Conservation (phyloP, 345 rosid species). For the Citrus sp. region DNA sequence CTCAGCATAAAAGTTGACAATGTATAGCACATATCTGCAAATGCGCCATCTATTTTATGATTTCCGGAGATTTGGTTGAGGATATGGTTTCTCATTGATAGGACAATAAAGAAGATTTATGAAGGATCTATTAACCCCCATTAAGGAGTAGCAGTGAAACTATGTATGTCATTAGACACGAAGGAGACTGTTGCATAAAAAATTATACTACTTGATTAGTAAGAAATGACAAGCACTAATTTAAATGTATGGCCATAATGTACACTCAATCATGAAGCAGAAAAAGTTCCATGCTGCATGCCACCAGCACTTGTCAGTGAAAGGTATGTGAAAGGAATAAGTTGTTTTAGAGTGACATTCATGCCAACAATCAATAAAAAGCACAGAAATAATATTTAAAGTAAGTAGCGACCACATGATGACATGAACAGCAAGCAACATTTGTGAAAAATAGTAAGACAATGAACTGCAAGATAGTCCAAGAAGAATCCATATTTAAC, state of each 20-base stretch:
- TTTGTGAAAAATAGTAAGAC: not conserved
- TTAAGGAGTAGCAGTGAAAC: not conserved
- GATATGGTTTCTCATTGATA: not conserved
- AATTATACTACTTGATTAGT: not conserved
- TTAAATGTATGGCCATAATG: not conserved
- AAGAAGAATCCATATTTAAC: not conserved
- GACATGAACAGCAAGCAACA: not conserved
- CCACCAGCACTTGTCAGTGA: not conserved
- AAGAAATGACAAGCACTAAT: not conserved
- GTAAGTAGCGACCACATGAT: not conserved
- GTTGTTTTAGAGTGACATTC: not conserved
- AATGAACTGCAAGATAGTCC: not conserved
- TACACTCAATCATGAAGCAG: not conserved
- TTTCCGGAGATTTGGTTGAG: not conserved
- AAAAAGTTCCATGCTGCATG: not conserved
- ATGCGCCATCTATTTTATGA: not conserved
- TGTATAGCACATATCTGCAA: constrained; percentile 1
- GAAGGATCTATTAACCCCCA: not conserved
- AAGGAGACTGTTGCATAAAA: not conserved
- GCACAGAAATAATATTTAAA: not conserved
- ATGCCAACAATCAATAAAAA: not conserved
- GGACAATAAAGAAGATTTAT: not conserved
- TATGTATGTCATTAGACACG: not conserved
- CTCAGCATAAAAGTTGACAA: not conserved
- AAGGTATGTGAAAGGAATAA: not conserved